phyloP scores from a whole-genome alignment of 805 yeast species.

The Maudiozyma serrabonitensis region DNA sequence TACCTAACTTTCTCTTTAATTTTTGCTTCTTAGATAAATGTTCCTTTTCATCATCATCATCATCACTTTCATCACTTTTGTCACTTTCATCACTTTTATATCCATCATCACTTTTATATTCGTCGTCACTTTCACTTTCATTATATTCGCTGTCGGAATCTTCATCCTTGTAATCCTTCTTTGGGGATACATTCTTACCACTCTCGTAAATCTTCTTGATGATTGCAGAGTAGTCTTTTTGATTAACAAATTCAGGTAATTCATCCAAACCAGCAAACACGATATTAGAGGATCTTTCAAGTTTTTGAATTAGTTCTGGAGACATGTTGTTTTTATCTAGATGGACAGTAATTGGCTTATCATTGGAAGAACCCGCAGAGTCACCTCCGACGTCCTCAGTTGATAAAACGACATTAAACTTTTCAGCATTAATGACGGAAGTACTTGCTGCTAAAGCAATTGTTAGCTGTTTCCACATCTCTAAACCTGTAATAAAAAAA shows the following conservation, averaged over 20 bases:
- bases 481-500: not conserved
- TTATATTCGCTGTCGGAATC: not conserved
- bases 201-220: constrained; percentile 1
- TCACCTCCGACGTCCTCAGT: constrained; percentile 18
- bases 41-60: not conserved
- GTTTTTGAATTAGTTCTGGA: constrained; percentile 14
- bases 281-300: constrained; percentile 18
- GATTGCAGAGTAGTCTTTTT: constrained; percentile 12
- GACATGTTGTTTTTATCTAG: constrained; percentile 13
- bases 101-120: not conserved
- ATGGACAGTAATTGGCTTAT: constrained; percentile 11
- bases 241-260: constrained; percentile 21
- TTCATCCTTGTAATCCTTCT: constrained; percentile 1
- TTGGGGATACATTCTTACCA: not conserved
- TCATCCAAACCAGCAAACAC: constrained; percentile 22
- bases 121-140: not conserved
- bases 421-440: constrained; percentile 3
- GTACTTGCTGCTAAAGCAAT: constrained; percentile 1
- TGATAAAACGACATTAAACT: constrained; percentile 6
- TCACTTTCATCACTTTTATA: not conserved
- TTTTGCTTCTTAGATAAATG: not conserved
- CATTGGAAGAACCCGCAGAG: constrained; percentile 4
- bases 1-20: not conserved
- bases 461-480: constrained; percentile 9
- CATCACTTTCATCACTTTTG: not conserved